Conservation (phyloP, 1,139 yeast genomes). For the Suzukiozyma palmioleophila region DNA sequence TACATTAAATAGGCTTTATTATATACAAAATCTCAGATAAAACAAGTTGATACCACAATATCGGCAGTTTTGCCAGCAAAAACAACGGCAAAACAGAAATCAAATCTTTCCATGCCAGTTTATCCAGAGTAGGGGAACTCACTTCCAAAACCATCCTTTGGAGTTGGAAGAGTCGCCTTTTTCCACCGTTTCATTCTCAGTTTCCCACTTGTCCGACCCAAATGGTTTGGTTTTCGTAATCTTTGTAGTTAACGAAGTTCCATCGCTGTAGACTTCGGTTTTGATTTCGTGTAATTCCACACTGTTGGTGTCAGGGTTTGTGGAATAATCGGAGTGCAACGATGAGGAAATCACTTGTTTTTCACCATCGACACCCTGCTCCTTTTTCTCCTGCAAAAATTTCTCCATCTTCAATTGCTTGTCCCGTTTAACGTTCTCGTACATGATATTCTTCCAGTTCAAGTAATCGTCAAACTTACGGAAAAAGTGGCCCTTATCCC, state of each 20-base stretch:
- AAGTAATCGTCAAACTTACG: slow-evolving; percentile 59
- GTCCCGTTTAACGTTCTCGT: slow-evolving; percentile 32
- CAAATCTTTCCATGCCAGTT: too few species aligned
- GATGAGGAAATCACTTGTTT: slow-evolving; percentile 48
- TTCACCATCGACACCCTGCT: slow-evolving; percentile 11
- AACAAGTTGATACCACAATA: too few species aligned
- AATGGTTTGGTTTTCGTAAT: slow-evolving; percentile 35
- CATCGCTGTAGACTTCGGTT: slow-evolving; percentile 60
- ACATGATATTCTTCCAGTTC: slow-evolving; percentile 63
- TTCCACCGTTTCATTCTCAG: slow-evolving; percentile 19
- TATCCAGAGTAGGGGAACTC: background rate
- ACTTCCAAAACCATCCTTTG: slow-evolving; percentile 22
- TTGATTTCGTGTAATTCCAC: slow-evolving; percentile 50
- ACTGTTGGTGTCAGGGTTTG: slow-evolving; percentile 50
- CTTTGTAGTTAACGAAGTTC: slow-evolving; percentile 46
- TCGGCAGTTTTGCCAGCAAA: too few species aligned
- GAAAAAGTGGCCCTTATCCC: slow-evolving; percentile 44
- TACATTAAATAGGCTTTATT: background rate
- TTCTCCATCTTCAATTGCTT: slow-evolving; percentile 15
- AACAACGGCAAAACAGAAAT: too few species aligned
- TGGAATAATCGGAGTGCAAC: slow-evolving; percentile 39
- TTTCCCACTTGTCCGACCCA: slow-evolving; percentile 30
- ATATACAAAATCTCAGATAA: slow-evolving; percentile 2
- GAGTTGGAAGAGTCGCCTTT: slow-evolving; percentile 3
- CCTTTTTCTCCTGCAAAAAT: slow-evolving; percentile 5